Evolutionary conservation across 2,329 filamentous ascomycete genomes (phyloP).

Genomic region (Raffaelea deltoideospora): DNA sequence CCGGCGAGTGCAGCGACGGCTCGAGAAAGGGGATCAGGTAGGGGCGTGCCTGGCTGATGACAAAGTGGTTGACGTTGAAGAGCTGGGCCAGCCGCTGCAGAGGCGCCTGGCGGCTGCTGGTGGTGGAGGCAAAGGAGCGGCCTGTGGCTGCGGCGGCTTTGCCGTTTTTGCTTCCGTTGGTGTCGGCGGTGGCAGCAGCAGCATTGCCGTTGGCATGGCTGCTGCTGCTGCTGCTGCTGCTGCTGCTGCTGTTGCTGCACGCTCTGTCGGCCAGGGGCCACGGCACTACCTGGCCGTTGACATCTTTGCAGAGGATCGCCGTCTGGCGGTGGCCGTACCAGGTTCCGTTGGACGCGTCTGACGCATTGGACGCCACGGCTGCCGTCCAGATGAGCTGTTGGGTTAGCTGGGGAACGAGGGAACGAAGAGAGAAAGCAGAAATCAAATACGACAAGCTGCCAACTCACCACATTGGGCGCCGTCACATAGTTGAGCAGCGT

Average conservation of each 20-base stretch:
- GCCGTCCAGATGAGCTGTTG: slow-evolving; percentile 68
- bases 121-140: slow-evolving; percentile 41
- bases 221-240: slow-evolving; percentile 46
- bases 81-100: slow-evolving; percentile 63
- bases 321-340: slow-evolving; percentile 50
- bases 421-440: background rate
- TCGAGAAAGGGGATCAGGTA: slow-evolving; percentile 78
- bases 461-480: slow-evolving; percentile 74
- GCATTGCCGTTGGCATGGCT: too few relatives aligned
- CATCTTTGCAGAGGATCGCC: slow-evolving; percentile 62
- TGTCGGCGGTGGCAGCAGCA: too few relatives aligned
- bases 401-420: background rate
- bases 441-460: background rate
- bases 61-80: slow-evolving; percentile 91
- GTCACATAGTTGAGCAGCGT: slow-evolving; percentile 85
- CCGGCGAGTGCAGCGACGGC: slow-evolving; percentile 65
- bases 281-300: slow-evolving; percentile 44
- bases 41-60: slow-evolving; percentile 81
- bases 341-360: slow-evolving; percentile 45
- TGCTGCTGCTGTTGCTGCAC: slow-evolving; percentile 54
- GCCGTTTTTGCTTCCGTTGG: too few relatives aligned
- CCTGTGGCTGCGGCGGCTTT: slow-evolving; percentile 49
- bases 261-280: slow-evolving; percentile 52
- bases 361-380: slow-evolving; percentile 60
- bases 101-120: slow-evolving; percentile 48